phyloP scores from a whole-genome alignment of 2,329 filamentous ascomycete species.

The Pseudocercospora macadamiae region DNA sequence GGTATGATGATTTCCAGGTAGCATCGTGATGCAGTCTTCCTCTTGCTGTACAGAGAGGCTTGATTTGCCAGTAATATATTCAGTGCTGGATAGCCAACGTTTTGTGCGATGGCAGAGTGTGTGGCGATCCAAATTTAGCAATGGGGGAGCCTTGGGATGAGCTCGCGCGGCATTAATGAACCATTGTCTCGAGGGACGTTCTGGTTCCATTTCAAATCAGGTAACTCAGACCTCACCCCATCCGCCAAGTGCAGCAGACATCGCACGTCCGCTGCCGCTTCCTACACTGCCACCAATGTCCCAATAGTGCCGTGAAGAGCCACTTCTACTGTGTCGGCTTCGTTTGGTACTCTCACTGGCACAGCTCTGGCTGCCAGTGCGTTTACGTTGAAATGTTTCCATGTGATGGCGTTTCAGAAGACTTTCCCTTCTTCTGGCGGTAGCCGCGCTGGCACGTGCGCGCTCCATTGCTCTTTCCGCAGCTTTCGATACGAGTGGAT shows the following conservation, averaged over 20 bases:
- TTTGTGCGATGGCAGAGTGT: too few species aligned
- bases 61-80: too few species aligned
- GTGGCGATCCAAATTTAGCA: too few species aligned
- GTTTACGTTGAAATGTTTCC: constrained; percentile 44
- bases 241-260: constrained; percentile 60
- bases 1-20: neutral
- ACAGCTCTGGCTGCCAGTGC: constrained; percentile 63
- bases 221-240: constrained; percentile 71
- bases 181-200: too few species aligned
- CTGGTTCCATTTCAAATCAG: too few species aligned
- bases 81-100: too few species aligned
- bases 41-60: neutral
- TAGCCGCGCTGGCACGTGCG: constrained; percentile 25
- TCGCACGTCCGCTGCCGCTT: constrained; percentile 49
- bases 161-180: too few species aligned
- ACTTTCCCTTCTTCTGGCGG: constrained; percentile 21
- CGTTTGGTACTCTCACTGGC: constrained; percentile 85
- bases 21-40: neutral
- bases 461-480: constrained; percentile 46
- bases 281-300: constrained; percentile 83
- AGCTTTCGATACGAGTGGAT: constrained; percentile 75
- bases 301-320: constrained; percentile 84
- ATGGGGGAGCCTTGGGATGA: too few species aligned
- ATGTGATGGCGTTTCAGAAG: constrained; percentile 40
- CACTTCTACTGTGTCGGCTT: constrained; percentile 58